Percentiles rank a stretch among this genome's conserved stretches.
phyloP scores from a whole-genome alignment of 441 rosid genomes.

The Viola pubescens region DNA sequence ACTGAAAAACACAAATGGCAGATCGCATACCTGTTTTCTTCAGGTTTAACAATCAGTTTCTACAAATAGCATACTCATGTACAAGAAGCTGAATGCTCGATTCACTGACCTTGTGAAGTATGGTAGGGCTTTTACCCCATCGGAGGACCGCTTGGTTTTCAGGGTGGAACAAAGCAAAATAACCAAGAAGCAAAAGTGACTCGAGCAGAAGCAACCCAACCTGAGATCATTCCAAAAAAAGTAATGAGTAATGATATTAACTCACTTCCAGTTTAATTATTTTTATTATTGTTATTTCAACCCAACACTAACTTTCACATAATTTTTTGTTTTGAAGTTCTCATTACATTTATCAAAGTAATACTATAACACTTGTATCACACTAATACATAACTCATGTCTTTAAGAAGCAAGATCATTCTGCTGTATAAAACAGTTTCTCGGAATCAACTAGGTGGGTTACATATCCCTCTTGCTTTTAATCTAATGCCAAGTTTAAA shows the following conservation, averaged over 20 bases:
- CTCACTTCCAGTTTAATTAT: too few relatives aligned
- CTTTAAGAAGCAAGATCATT: background rate
- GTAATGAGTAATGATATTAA: too few relatives aligned
- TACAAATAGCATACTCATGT: slow-evolving; percentile 1
- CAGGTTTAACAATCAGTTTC: slow-evolving; percentile 22
- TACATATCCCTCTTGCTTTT: background rate
- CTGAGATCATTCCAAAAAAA: slow-evolving; percentile 20
- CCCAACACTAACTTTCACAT: background rate
- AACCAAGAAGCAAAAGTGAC: slow-evolving; percentile 59
- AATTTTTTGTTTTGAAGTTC: too few relatives aligned
- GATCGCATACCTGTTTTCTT: slow-evolving; percentile 61
- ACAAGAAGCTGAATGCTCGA: background rate
- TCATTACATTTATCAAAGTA: background rate
- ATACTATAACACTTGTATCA: too few relatives aligned
- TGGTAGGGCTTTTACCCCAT: slow-evolving; percentile 80
- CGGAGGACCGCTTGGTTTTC: slow-evolving; percentile 77
- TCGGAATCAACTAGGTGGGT: background rate
- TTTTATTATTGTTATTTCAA: background rate
- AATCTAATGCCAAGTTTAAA: too few relatives aligned
- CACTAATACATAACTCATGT: too few relatives aligned
- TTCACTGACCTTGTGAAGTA: slow-evolving; percentile 70
- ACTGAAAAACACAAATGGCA: slow-evolving; percentile 73
- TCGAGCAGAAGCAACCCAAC: slow-evolving; percentile 66
- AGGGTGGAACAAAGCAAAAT: slow-evolving; percentile 65
- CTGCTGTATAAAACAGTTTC: background rate